phyloP scores from a whole-genome alignment of 495 filamentous ascomycete species.

The Rostrohypoxylon terebratum region DNA sequence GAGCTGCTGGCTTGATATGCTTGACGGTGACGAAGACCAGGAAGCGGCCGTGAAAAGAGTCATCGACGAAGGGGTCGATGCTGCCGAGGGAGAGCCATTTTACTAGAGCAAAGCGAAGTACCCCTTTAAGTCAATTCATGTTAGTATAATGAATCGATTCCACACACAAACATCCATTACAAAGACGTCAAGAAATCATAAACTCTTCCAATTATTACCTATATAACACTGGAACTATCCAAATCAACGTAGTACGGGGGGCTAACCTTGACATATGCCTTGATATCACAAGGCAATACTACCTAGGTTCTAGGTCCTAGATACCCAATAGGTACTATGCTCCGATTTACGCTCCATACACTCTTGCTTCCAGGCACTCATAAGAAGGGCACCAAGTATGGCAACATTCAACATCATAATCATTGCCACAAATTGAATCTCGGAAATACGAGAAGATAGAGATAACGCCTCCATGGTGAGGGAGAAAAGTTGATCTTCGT shows the following conservation, averaged over 20 bases:
- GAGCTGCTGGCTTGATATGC: slow-evolving; percentile 60
- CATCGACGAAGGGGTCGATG: slow-evolving; percentile 71
- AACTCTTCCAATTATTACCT: background rate
- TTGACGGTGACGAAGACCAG: slow-evolving; percentile 67
- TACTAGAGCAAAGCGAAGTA: slow-evolving; percentile 20
- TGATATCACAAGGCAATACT: background rate
- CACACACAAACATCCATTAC: background rate
- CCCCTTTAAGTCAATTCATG: background rate
- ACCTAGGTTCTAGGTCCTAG: no score
- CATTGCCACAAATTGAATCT: slow-evolving; percentile 31
- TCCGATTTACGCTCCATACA: background rate
- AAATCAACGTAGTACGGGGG: background rate
- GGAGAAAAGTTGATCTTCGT: background rate
- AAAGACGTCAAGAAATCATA: background rate
- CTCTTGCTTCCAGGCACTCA: slow-evolving; percentile 8
- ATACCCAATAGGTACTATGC: background rate
- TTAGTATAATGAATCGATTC: background rate
- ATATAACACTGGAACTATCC: background rate
- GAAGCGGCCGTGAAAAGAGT: slow-evolving; percentile 73
- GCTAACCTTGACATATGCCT: background rate
- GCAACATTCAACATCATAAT: slow-evolving; percentile 24
- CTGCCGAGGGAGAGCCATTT: slow-evolving; percentile 69
- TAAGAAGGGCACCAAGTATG: slow-evolving; percentile 22
- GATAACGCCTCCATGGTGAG: slow-evolving; percentile 20
- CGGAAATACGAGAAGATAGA: background rate